Conservation (phyloP, 31 red algal genomes). For the Pterothamnion heteromorphum region DNA sequence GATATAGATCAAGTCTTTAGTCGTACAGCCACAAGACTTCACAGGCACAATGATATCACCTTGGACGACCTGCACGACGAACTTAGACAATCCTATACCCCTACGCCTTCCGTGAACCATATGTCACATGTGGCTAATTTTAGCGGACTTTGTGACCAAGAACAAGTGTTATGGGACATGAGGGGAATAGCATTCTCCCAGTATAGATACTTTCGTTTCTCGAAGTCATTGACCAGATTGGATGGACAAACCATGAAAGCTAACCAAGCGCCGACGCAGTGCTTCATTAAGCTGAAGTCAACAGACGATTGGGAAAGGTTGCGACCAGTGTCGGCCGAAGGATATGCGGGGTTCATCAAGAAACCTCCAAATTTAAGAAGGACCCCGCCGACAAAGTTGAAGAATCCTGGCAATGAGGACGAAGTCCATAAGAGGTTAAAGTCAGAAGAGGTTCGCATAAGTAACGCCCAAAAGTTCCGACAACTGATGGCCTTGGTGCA, state of each 20-base stretch:
- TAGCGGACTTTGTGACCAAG: background rate
- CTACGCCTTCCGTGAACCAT: background rate
- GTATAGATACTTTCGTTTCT: background rate
- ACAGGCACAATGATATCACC: background rate
- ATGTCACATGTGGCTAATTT: background rate
- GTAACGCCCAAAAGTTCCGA: background rate
- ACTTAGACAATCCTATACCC: background rate
- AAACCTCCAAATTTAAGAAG: background rate
- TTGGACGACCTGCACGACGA: background rate
- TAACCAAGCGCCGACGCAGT: background rate
- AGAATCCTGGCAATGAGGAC: background rate
- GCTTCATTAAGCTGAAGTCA: background rate
- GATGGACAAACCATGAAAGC: background rate
- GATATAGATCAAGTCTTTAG: constrained; percentile 41
- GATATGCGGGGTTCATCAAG: background rate
- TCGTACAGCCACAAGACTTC: background rate
- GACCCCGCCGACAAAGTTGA: background rate
- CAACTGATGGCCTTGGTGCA: background rate
- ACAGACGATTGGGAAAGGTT: background rate
- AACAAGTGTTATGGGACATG: background rate
- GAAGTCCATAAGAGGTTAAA: background rate
- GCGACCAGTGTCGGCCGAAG: background rate
- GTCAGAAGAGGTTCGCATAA: background rate
- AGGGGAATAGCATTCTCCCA: background rate
- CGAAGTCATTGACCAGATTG: background rate